Conservation (phyloP, 2,329 filamentous ascomycete species). For the Pyrenophora graminea region DNA sequence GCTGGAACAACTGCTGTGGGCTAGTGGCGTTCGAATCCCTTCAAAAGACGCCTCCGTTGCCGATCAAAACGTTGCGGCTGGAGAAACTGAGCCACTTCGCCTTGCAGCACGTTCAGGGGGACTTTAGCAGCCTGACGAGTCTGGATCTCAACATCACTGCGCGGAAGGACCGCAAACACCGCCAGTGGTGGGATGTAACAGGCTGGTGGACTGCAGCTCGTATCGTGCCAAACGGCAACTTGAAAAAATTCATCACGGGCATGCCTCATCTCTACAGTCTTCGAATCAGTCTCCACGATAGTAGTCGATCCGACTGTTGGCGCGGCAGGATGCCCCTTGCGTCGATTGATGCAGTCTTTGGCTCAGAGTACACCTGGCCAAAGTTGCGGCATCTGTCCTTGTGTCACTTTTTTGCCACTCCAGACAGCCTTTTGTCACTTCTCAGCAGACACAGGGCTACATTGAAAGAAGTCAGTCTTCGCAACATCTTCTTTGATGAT, state of each 20-base stretch:
- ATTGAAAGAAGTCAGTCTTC: conserved; percentile 14
- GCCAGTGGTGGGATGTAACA: not conserved
- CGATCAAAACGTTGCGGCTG: conserved; percentile 3
- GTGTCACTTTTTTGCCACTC: conserved; percentile 6
- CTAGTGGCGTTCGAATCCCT: not conserved
- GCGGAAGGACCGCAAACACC: not conserved
- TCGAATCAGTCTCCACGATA: conserved; percentile 1
- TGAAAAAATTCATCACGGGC: not conserved
- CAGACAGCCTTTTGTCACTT: conserved; percentile 5
- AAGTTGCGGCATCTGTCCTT: conserved; percentile 14
- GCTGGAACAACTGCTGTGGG: not conserved
- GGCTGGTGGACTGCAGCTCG: no score
- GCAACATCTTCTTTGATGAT: not conserved
- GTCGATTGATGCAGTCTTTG: not conserved
- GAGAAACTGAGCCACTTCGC: conserved; percentile 1
- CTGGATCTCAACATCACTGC: conserved; percentile 3
- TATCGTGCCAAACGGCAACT: not conserved
- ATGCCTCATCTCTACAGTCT: conserved; percentile 10
- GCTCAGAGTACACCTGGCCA: not conserved
- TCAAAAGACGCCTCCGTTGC: not conserved
- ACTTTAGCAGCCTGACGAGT: not conserved
- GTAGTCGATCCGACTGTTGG: fast-evolving
- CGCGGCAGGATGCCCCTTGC: not conserved
- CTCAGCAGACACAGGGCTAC: conserved; percentile 12
- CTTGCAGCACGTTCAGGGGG: not conserved